Percentiles rank a stretch among this genome's conserved stretches.
These are phyloP conservation scores for Phaeosphaeriaceae sp. DNA, from an alignment of 2,329 filamentous ascomycete species.

Conservation along the genomic window DNA sequence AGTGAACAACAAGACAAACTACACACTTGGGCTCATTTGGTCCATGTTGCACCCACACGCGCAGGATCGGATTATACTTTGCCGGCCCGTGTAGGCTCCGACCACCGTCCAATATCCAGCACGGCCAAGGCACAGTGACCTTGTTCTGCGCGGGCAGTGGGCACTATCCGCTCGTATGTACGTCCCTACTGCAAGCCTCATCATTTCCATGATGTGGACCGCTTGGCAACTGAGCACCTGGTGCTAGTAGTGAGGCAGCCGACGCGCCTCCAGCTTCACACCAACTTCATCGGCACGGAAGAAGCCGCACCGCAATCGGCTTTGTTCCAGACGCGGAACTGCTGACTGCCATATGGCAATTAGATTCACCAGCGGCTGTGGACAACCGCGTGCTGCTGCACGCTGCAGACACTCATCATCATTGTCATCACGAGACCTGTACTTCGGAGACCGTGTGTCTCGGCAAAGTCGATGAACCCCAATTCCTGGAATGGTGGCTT, in stretches of 20 bases:
- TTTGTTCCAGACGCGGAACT: background rate
- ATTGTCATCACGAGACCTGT: conserved; percentile 7
- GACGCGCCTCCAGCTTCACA: background rate
- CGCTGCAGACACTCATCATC: background rate
- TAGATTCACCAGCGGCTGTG: background rate
- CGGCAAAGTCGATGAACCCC: background rate
- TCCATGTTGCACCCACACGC: background rate
- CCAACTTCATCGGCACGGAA: background rate
- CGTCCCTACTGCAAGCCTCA: conserved; percentile 28
- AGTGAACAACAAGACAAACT: background rate
- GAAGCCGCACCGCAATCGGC: background rate
- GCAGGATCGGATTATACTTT: background rate
- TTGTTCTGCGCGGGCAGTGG: conserved; percentile 8
- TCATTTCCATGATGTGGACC: conserved; percentile 7
- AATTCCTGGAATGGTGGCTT: conserved; percentile 5
- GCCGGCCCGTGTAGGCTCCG: background rate
- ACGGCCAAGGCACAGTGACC: conserved; percentile 7
- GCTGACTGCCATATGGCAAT: background rate
- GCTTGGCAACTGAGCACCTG: background rate
- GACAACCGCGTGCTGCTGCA: background rate
- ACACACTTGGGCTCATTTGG: background rate
- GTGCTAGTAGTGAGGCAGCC: background rate
- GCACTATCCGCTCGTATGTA: background rate
- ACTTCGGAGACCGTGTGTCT: background rate
- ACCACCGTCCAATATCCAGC: background rate